A percentile compares a stretch with the other conserved stretches of the same genome.
Conservation (phyloP, 148 eudicot genomes). For the Limonium bicolor region DNA sequence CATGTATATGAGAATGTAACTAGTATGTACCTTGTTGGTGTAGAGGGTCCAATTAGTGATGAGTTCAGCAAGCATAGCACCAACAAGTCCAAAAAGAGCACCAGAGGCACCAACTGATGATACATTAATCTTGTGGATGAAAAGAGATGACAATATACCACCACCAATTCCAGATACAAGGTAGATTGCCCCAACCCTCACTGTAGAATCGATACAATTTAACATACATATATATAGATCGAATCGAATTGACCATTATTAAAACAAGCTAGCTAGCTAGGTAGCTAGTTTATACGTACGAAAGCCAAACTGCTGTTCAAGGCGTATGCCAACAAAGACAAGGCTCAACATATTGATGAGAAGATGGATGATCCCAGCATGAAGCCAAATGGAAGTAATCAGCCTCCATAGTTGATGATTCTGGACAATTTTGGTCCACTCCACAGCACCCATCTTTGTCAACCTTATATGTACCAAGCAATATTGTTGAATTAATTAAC, state of each 20-base stretch:
- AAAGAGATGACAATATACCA: constrained; percentile 37
- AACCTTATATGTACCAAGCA: background rate
- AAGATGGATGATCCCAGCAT: constrained; percentile 13
- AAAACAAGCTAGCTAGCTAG: background rate
- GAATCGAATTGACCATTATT: background rate
- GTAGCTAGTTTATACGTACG: background rate
- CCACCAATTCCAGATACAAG: constrained; percentile 68
- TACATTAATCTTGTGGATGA: constrained; percentile 20
- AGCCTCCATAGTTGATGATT: constrained; percentile 16
- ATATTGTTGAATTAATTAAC: background rate
- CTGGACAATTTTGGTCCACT: constrained; percentile 9
- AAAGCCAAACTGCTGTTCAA: constrained; percentile 17
- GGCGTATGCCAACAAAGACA: constrained; percentile 13
- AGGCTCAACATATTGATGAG: constrained; percentile 12
- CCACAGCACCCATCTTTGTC: constrained; percentile 10
- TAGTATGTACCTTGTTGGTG: constrained; percentile 36
- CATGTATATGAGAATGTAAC: background rate
- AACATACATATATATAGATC: background rate
- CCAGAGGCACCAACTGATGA: constrained; percentile 75
- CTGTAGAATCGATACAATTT: constrained; percentile 14
- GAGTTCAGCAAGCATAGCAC: constrained; percentile 75
- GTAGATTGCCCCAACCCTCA: constrained; percentile 48
- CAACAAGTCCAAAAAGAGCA: constrained; percentile 71
- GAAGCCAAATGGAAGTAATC: constrained; percentile 10
- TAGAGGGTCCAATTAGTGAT: constrained; percentile 69